phyloP scores from a whole-genome alignment of 2,329 filamentous ascomycete species.

The Pestalotiopsis sp. region DNA sequence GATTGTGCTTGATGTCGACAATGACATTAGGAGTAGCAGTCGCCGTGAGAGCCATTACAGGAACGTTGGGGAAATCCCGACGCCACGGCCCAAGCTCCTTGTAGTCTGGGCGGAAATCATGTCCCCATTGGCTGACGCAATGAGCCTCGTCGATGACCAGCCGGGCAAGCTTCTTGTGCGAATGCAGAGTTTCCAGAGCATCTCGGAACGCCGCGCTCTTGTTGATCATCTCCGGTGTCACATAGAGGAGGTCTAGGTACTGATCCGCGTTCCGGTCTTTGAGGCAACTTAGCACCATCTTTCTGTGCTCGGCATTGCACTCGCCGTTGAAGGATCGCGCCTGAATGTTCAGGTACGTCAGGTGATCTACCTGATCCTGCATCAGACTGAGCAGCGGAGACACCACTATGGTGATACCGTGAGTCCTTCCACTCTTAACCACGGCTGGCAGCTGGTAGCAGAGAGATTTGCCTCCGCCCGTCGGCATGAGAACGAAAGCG shows the following conservation, averaged over 20 bases:
- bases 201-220: conserved; percentile 73
- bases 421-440: conserved; percentile 76
- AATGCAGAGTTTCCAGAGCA: conserved; percentile 69
- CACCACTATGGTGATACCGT: conserved; percentile 90
- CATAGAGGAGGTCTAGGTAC: conserved; percentile 84
- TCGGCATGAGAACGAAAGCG: conserved; percentile 96
- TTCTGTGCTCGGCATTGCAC: conserved; percentile 63
- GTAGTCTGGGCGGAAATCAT: conserved; percentile 97
- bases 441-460: conserved; percentile 96
- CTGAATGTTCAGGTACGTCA: conserved; percentile 73
- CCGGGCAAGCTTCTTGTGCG: conserved; percentile 74
- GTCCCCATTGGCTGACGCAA: conserved; percentile 98
- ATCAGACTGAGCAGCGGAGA: conserved; percentile 94
- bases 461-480: conserved; percentile 92
- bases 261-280: conserved; percentile 68
- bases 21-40: conserved; percentile 95
- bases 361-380: conserved; percentile 92
- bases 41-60: conserved; percentile 92
- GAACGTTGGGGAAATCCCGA: conserved; percentile 73
- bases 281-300: conserved; percentile 67
- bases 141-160: conserved; percentile 99
- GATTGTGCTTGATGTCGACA: conserved; percentile 85
- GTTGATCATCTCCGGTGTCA: conserved; percentile 95
- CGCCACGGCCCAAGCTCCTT: conserved; percentile 80
- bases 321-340: conserved; percentile 85